Base-by-base conservation (phyloP, 805 yeast species). In the Kluyveromyces lactis region DNA sequence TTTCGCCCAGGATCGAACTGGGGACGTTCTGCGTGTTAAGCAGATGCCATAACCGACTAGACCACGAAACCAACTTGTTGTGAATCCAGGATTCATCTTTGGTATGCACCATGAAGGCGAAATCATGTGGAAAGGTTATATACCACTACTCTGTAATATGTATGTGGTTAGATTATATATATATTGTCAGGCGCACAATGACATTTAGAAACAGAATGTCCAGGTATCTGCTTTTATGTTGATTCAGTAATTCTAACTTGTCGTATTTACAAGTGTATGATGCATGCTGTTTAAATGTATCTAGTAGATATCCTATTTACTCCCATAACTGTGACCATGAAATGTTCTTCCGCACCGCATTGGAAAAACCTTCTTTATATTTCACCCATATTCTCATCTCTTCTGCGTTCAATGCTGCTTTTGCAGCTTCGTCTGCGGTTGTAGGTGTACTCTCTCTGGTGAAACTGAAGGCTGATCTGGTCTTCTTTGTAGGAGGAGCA, bases 21-120 rank as follows among this genome's bases (percentile, higher is more conserved):
- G 97, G 96, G 97, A 90, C 97, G 89, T 85, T 85, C 92, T 86
- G 95, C 96, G 97, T 89, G 97, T 89, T 86, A 87, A 86, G 96
- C 96, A 87, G 92, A 85, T 85, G 97, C 95, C 96, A 89, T 89
- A 79, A 87, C 96, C 96, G 70, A 87, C 96, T 87, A 87, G 95
- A 87, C 97, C 96, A 87, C 87, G 81, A 79, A 80, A 79, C 94
- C 92, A 66, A 26, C 27, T 32, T 32, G 35, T 32, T 32, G 26
- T n/a, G 17, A 27, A 13, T 6, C 24, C 9, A 21, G 9, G 24
- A 6, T 9, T 21, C 24, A 21, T 21, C 24, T 6, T 21, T n/a
- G n/a, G n/a, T n/a, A n/a, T n/a, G n/a, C n/a, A n/a, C n/a, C n/a
- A n/a, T n/a, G n/a, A n/a, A n/a, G n/a, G n/a, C n/a, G n/a, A n/a